These are phyloP conservation scores for Cryptosporidium viatorum DNA, from an alignment of 169 alveolate genomes.

Conservation along the genomic window DNA sequence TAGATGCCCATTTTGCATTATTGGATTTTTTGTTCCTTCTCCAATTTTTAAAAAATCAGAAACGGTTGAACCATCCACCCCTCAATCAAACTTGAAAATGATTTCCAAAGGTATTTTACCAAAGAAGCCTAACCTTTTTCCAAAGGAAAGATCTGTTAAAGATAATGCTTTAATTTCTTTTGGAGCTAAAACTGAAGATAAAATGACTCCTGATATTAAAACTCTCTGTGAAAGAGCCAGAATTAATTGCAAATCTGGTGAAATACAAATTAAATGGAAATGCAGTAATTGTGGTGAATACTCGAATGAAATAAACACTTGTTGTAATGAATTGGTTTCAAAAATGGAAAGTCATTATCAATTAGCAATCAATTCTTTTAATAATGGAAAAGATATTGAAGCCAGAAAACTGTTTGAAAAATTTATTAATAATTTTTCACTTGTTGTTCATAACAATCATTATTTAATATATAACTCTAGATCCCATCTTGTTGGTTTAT, in stretches of 20 bases:
- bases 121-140: neutral
- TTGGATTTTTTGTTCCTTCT: slow-evolving; percentile 79
- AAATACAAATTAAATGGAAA: slow-evolving; percentile 79
- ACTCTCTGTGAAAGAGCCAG: slow-evolving; percentile 72
- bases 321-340: slow-evolving; percentile 78
- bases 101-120: neutral
- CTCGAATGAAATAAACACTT: slow-evolving; percentile 61
- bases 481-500: slow-evolving; percentile 86
- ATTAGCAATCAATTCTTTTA: slow-evolving; percentile 80
- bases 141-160: slow-evolving; percentile 1
- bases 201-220: slow-evolving; percentile 25
- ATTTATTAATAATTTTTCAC: slow-evolving; percentile 81
- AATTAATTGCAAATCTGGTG: slow-evolving; percentile 36
- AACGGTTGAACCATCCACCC: neutral
- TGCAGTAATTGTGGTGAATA: slow-evolving; percentile 83
- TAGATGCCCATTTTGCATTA: slow-evolving; percentile 81
- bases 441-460: slow-evolving; percentile 87
- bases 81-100: neutral
- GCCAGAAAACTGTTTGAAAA: slow-evolving; percentile 81
- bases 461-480: slow-evolving; percentile 85
- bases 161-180: neutral
- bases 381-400: slow-evolving; percentile 79
- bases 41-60: slow-evolving; percentile 37
- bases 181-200: slow-evolving; percentile 19
- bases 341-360: slow-evolving; percentile 76